Conservation (phyloP, 2,329 filamentous ascomycete genomes). For the Nothopassalora personata region DNA sequence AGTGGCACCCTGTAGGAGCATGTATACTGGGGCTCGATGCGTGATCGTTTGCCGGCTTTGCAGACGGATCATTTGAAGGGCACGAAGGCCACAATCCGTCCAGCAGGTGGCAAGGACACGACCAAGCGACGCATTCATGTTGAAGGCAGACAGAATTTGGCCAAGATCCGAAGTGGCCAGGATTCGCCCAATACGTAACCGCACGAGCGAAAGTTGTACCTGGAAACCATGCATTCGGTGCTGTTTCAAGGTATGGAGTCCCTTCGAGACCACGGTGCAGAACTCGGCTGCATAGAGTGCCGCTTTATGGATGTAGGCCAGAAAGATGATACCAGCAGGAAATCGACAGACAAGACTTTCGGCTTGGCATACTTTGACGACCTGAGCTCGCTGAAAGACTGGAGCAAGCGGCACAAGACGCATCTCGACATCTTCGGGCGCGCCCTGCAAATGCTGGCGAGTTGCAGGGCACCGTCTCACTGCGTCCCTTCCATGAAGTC, state of each 20-base stretch:
- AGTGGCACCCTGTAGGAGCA: constrained; percentile 40
- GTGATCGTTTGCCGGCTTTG: constrained; percentile 38
- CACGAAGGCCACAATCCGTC: constrained; percentile 31
- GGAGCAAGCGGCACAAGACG: constrained; percentile 25
- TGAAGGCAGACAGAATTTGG: constrained; percentile 37
- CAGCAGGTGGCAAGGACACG: constrained; percentile 10
- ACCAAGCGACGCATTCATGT: constrained; percentile 29
- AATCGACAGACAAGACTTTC: constrained; percentile 21
- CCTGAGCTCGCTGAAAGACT: constrained; percentile 18
- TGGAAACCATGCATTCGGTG: constrained; percentile 44
- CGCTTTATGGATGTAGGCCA: constrained; percentile 40
- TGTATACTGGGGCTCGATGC: constrained; percentile 46
- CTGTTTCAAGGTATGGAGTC: constrained; percentile 43
- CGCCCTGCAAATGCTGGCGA: constrained; percentile 22
- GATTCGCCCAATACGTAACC: constrained; percentile 41
- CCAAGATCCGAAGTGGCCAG: constrained; percentile 44
- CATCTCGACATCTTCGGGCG: constrained; percentile 23
- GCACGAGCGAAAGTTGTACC: constrained; percentile 41
- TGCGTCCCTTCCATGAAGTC: constrained; percentile 23
- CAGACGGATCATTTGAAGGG: constrained; percentile 28
- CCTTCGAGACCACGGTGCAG: constrained; percentile 39
- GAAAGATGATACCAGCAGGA: constrained; percentile 4
- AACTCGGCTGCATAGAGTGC: constrained; percentile 43
- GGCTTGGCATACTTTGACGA: constrained; percentile 24
- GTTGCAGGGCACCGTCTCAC: constrained; percentile 18